A percentile compares a stretch with the other conserved stretches of the same genome.
Conservation (phyloP, 1,284 basidiomycete genomes). For the Pseudozyma thailandica region DNA sequence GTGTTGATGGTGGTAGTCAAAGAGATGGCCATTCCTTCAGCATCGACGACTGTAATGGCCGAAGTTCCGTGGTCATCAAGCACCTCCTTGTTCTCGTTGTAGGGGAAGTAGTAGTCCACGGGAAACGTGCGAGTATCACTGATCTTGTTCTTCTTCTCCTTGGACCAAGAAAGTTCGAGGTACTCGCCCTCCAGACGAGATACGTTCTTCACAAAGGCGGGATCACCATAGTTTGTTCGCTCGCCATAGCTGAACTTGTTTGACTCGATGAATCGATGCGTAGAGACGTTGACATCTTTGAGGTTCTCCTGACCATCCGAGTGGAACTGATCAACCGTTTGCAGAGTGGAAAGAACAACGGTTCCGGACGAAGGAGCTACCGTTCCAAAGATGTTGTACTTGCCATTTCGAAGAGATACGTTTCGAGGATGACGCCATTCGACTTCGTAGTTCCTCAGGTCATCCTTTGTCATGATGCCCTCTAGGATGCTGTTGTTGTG, state of each 20-base stretch:
- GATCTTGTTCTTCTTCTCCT: slow-evolving; percentile 64
- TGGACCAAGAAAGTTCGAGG: slow-evolving; percentile 60
- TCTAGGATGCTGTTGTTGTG: slow-evolving; percentile 55
- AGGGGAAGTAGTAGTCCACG: slow-evolving; percentile 67
- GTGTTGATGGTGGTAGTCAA: slow-evolving; percentile 70
- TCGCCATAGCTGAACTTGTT: slow-evolving; percentile 70
- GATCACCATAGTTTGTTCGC: slow-evolving; percentile 69
- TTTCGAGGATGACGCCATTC: slow-evolving; percentile 34
- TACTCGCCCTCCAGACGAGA: slow-evolving; percentile 65
- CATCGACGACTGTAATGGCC: slow-evolving; percentile 69
- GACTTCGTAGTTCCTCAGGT: slow-evolving; percentile 58
- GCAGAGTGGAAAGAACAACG: slow-evolving; percentile 65
- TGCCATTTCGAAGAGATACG: slow-evolving; percentile 49
- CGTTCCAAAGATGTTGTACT: slow-evolving; percentile 54
- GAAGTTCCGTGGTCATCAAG: slow-evolving; percentile 68
- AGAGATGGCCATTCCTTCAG: slow-evolving; percentile 68
- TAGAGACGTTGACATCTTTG: slow-evolving; percentile 55
- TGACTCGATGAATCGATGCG: slow-evolving; percentile 69
- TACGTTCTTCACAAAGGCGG: slow-evolving; percentile 69
- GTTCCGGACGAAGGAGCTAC: slow-evolving; percentile 65
- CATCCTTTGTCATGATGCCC: slow-evolving; percentile 60
- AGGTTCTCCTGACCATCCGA: slow-evolving; percentile 32
- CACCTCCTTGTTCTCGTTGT: slow-evolving; percentile 51
- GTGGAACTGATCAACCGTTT: slow-evolving; percentile 58
- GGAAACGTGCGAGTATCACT: slow-evolving; percentile 51